Base-by-base conservation (phyloP, 2,329 filamentous ascomycete species). In the Ambrosiella xylebori region DNA sequence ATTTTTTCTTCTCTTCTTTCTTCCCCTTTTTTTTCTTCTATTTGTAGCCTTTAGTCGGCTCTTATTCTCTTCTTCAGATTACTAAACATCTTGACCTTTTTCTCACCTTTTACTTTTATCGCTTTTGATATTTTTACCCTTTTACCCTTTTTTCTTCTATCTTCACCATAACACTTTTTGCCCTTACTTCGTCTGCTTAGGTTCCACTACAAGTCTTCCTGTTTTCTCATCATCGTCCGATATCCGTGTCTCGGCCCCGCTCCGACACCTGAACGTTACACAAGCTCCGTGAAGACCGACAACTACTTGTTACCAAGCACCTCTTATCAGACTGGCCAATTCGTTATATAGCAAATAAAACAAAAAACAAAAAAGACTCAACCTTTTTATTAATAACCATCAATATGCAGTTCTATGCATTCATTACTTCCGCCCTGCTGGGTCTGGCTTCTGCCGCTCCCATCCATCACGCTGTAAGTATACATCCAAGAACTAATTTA, bases 351-450 rank as follows among this genome's bases (percentile, higher is more conserved):
- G 15, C 5, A 27, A 50, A 54, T 27, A 35, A 44, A 58, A 45
- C 49, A 54, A 54, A 2, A 47, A 17, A 47, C n/a, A 6, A 5
- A 17, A 58, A 7, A 47, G 36, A n/a, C 12, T 38, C 7, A 7
- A 50, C 6, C 17, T 52, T 37, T 27, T n/a, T 12, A 15, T 50
- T 52, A 27, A 35, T 12, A 40, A 35, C 54, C 13, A 19, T 40
- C 49, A 59, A 41, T 2, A 60, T 60, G 58, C 49, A 60, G 41
- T 57, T 60, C 54, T 60, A 54, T 41, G 37, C 50, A 39, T 8
- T 60, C 19, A 15, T 60, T 27, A 35, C 55, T 38, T 60, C 58
- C 11, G 36, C 58, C 27, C 58, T 60, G n/a, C 13, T 60, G 13
- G 39, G 49, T 35, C 40, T 49, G 19, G 47, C 15, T 6, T 40